A percentile compares a stretch with the other conserved stretches of the same genome.
phyloP scores from a whole-genome alignment of 2,329 filamentous ascomycete species.

The Phoma sp. region DNA sequence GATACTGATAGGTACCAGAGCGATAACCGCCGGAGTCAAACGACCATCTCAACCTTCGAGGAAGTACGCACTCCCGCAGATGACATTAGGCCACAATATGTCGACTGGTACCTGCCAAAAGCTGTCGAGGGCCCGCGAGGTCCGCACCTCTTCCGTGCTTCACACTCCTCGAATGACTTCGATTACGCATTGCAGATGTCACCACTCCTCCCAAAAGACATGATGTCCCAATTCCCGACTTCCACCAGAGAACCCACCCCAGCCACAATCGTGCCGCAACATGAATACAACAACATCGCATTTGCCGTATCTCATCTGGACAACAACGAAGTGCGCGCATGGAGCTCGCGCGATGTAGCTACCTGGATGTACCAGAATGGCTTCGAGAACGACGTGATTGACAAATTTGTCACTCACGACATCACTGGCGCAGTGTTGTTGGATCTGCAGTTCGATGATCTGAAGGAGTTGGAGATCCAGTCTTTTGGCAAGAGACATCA shows the following conservation, averaged over 20 bases:
- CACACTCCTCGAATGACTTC: constrained; percentile 63
- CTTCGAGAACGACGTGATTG: constrained; percentile 76
- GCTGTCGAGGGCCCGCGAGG: constrained; percentile 80
- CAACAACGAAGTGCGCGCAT: constrained; percentile 64
- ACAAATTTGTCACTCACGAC: constrained; percentile 89
- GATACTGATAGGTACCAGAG: constrained; percentile 55
- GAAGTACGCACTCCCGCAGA: constrained; percentile 77
- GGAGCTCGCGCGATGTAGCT: constrained; percentile 78
- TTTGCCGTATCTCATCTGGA: constrained; percentile 63
- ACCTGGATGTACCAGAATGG: constrained; percentile 86
- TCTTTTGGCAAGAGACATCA: constrained; percentile 82
- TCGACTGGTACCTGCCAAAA: constrained; percentile 65
- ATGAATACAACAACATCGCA: constrained; percentile 60
- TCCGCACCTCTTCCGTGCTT: constrained; percentile 83
- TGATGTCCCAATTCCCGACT: constrained; percentile 51
- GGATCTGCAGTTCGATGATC: constrained; percentile 88
- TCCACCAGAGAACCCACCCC: constrained; percentile 49
- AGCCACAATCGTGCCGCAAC: constrained; percentile 44
- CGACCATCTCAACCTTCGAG: constrained; percentile 85
- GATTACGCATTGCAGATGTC: constrained; percentile 70
- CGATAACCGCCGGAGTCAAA: constrained; percentile 71
- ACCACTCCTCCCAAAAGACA: constrained; percentile 71
- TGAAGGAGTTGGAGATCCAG: constrained; percentile 79
- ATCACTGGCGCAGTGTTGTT: constrained; percentile 87
- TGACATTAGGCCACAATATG: constrained; percentile 64